Percentiles rank a stretch among this genome's conserved stretches.
Evolutionary conservation across 1,284 basidiomycete genomes (phyloP).

Genomic region (Butyriboletus appendiculatus): DNA sequence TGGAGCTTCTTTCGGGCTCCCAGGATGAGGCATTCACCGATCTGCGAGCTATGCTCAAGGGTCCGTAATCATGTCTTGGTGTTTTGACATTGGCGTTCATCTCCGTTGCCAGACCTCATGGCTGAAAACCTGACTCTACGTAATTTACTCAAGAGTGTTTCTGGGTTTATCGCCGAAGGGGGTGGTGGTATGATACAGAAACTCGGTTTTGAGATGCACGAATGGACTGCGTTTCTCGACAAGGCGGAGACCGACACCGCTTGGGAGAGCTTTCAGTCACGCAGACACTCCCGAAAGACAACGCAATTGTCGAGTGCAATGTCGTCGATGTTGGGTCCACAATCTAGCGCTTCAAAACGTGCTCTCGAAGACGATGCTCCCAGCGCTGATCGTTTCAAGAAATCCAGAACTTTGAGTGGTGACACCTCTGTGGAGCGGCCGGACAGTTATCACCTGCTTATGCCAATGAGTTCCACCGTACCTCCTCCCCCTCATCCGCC

Average conservation of each 20-base stretch:
- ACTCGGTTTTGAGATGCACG: slow-evolving; percentile 74
- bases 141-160: slow-evolving; percentile 71
- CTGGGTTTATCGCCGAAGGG: slow-evolving; percentile 84
- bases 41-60: slow-evolving; percentile 79
- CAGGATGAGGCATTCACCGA: slow-evolving; percentile 86
- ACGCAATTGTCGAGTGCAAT: slow-evolving; percentile 31
- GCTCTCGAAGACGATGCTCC: slow-evolving; percentile 51
- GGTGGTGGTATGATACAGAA: slow-evolving; percentile 74
- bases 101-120: slow-evolving; percentile 65
- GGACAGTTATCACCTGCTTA: slow-evolving; percentile 53
- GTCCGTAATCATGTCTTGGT: slow-evolving; percentile 35
- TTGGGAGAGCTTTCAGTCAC: slow-evolving; percentile 80
- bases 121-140: slow-evolving; percentile 85
- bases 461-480: slow-evolving; percentile 48
- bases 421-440: slow-evolving; percentile 46
- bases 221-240: slow-evolving; percentile 80
- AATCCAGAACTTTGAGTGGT: slow-evolving; percentile 41
- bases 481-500: slow-evolving; percentile 36
- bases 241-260: slow-evolving; percentile 89
- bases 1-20: slow-evolving; percentile 86
- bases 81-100: slow-evolving; percentile 9
- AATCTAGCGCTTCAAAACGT: slow-evolving; percentile 35
- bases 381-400: slow-evolving; percentile 47
- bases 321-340: slow-evolving; percentile 32
- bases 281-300: slow-evolving; percentile 42